Percentiles rank a stretch among this genome's conserved stretches.
phyloP scores from a whole-genome alignment of 495 filamentous ascomycete species.

The Trichoderma reesei region DNA sequence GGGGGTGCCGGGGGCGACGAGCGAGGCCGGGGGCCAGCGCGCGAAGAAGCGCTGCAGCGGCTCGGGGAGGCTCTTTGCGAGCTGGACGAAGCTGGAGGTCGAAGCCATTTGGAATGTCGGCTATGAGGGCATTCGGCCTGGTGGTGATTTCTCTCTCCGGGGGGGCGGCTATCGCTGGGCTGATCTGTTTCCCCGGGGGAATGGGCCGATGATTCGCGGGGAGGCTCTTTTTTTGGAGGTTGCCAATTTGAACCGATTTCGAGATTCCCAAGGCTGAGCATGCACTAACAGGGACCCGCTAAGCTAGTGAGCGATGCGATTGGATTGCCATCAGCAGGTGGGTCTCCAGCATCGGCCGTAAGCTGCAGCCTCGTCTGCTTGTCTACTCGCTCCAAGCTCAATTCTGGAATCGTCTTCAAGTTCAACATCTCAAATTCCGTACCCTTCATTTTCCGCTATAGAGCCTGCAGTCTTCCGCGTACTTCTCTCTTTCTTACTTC shows the following conservation, averaged over 20 bases:
- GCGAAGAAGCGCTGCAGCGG: slow-evolving; percentile 82
- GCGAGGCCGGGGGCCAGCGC: slow-evolving; percentile 63
- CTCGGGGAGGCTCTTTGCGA: slow-evolving; percentile 58
- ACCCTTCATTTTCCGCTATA: background rate
- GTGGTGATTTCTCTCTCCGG: background rate
- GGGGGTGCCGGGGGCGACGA: slow-evolving; percentile 34
- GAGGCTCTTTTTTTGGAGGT: slow-evolving; percentile 2
- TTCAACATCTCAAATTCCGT: background rate
- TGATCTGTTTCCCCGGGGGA: background rate
- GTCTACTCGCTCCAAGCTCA: background rate
- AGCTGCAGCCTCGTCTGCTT: background rate
- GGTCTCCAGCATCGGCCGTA: background rate
- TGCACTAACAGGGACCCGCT: background rate
- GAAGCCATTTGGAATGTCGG: background rate
- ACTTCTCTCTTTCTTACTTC: background rate
- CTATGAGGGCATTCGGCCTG: background rate
- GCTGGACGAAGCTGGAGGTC: slow-evolving; percentile 36
- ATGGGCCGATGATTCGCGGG: background rate
- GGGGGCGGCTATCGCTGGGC: background rate
- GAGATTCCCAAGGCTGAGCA: slow-evolving; percentile 11
- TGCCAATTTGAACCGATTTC: background rate
- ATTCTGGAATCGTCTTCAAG: background rate
- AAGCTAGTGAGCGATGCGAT: background rate
- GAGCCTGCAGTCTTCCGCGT: no score
- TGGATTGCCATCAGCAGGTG: background rate